Base-by-base conservation (phyloP, 176 grass and related monocot species). In the Avena atlantica region DNA sequence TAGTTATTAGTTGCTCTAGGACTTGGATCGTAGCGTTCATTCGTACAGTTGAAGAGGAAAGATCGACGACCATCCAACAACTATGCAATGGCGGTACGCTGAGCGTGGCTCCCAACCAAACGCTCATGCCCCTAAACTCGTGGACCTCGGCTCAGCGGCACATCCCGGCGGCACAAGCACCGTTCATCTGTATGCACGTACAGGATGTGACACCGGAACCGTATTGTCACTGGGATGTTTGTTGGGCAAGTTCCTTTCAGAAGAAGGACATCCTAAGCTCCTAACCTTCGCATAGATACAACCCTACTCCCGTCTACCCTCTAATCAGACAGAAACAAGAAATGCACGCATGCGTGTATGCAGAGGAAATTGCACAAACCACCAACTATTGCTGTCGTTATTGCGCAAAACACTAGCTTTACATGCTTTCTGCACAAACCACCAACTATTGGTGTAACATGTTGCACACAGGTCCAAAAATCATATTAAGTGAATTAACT, bases 1-100 rank as follows among this genome's bases (percentile, higher is more conserved):
- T 9, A 47, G 6, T 71, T 9, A 6, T 45, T 63, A 19, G 25
- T 57, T 70, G 59, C 52, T 29, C 72, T 27, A 13, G 27, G 70
- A 52, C 37, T 42, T 76, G 69, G 13, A 58, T 40, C 57, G 48
- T 47, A 81, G 81, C 49, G 14, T 74, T 21, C 12, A 9, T 37
- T n/a, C 1, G 6, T 83, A 88, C 62, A 9, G 14, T 27, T 51
- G 24, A 59, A 60, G 59, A 75, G 23, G 48, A 84, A 40, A 20
- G 66, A 67, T 37, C 66, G 37, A 76, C 76, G 81, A 81, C 49
- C 24, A 53, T 52, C 85, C 81, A 91, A 84, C 89, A 69, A 79
- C 81, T 49, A 20, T 23, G 25, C 23, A 67, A 80, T 40, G 75
- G 58, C 71, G 9, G 57, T 37, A 84, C 55, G 14, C 48, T 65